Conservation (phyloP, 1,284 basidiomycete genomes). For the Ceratorhiza oryzae-sativae region DNA sequence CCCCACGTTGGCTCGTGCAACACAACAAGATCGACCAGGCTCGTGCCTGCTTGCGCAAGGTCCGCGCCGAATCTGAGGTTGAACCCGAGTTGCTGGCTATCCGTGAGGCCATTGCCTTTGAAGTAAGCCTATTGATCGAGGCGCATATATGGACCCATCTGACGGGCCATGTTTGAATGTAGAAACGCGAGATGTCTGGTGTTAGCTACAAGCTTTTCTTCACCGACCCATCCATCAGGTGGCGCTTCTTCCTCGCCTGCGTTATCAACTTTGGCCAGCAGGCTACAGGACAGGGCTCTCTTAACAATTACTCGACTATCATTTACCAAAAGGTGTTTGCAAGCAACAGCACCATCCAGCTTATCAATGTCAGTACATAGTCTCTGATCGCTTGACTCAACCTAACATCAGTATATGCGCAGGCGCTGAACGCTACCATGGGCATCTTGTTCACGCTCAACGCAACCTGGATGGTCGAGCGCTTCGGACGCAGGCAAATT, state of each 20-base stretch:
- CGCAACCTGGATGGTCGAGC: constrained; percentile 41
- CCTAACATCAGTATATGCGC: background rate
- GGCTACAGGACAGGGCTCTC: constrained; percentile 42
- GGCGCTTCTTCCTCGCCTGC: constrained; percentile 43
- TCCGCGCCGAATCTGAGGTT: constrained; percentile 40
- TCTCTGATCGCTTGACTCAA: background rate
- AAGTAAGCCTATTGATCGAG: constrained; percentile 3
- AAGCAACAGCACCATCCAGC: constrained; percentile 41
- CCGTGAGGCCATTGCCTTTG: constrained; percentile 43
- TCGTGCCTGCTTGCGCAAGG: constrained; percentile 30
- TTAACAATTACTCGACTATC: constrained; percentile 42
- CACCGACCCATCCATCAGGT: constrained; percentile 42
- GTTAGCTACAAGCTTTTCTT: constrained; percentile 38
- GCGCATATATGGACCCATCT: constrained; percentile 19
- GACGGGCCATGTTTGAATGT: background rate
- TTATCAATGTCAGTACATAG: constrained; percentile 42
- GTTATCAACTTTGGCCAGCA: constrained; percentile 44
- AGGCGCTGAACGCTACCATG: constrained; percentile 40
- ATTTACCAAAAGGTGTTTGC: constrained; percentile 44
- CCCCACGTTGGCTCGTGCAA: constrained; percentile 36
- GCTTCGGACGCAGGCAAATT: constrained; percentile 40
- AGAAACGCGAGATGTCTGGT: constrained; percentile 33
- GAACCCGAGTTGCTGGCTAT: constrained; percentile 43
- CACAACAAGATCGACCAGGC: constrained; percentile 21
- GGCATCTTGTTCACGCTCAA: constrained; percentile 43